Evolutionary conservation across 2,329 filamentous ascomycete species (phyloP).

Genomic region (Ophiocordyceps polyrhachis-furcata): DNA sequence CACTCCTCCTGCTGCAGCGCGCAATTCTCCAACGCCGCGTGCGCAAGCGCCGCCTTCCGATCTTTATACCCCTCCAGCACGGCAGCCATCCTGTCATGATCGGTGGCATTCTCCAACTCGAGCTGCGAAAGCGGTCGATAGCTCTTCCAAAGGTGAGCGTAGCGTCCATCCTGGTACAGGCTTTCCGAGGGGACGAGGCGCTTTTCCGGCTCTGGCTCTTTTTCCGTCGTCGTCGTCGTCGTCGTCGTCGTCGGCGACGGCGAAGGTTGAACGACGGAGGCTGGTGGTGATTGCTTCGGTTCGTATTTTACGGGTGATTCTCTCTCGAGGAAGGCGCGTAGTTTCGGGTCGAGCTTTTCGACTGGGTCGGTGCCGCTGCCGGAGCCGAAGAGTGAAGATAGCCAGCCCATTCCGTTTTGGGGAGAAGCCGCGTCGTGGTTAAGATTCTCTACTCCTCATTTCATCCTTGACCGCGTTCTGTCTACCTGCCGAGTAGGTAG

Average conservation of each 20-base stretch:
- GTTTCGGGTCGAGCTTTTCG: constrained; percentile 59
- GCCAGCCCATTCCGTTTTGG: constrained; percentile 32
- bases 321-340: constrained; percentile 69
- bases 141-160: constrained; percentile 80
- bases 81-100: constrained; percentile 63
- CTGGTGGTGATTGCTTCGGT: constrained; percentile 9
- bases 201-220: constrained; percentile 4
- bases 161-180: constrained; percentile 40
- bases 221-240: constrained; percentile 3
- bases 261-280: constrained; percentile 4
- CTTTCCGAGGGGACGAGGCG: constrained; percentile 27
- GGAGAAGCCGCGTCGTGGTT: too few species aligned
- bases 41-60: constrained; percentile 57
- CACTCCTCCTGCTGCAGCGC: constrained; percentile 70
- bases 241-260: constrained; percentile 4
- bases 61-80: constrained; percentile 74
- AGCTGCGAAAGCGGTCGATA: constrained; percentile 59
- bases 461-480: too few species aligned
- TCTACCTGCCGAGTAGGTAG: too few species aligned
- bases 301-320: constrained; percentile 60
- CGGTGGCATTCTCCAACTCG: constrained; percentile 49
- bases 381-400: constrained; percentile 33
- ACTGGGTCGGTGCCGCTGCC: constrained; percentile 36
- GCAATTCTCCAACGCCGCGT: constrained; percentile 83
- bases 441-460: too few species aligned